Evolutionary conservation across 2,329 filamentous ascomycete genomes (phyloP).

Genomic region (Scorias spongiosa): DNA sequence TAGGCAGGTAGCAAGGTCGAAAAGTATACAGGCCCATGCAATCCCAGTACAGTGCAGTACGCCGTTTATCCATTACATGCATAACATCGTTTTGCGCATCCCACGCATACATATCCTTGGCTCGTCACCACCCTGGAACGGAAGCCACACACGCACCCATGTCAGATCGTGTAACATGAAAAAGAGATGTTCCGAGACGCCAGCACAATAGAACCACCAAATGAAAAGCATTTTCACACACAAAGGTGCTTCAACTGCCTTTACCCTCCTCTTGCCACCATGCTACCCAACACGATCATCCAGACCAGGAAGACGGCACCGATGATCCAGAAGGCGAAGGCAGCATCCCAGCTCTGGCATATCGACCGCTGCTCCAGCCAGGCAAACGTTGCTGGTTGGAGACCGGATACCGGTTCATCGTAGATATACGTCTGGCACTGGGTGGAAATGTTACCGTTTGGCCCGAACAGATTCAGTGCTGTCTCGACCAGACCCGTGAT

Average conservation of each 20-base stretch:
- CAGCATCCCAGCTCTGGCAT: slow-evolving; percentile 48
- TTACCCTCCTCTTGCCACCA: slow-evolving; percentile 15
- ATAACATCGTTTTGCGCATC: no score
- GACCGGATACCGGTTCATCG: slow-evolving; percentile 28
- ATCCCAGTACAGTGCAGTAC: no score
- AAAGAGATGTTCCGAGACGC: no score
- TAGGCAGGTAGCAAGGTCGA: no score
- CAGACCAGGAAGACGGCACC: slow-evolving; percentile 48
- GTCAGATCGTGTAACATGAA: no score
- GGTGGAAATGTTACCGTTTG: slow-evolving; percentile 39
- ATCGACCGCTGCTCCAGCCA: slow-evolving; percentile 49
- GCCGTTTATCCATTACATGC: no score
- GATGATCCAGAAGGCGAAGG: slow-evolving; percentile 49
- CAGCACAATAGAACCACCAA: not conserved
- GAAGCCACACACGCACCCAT: no score
- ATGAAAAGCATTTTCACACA: not conserved
- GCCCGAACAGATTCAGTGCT: slow-evolving; percentile 44
- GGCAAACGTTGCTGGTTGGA: slow-evolving; percentile 41
- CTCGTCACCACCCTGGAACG: no score
- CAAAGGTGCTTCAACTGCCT: not conserved
- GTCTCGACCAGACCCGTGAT: slow-evolving; percentile 48
- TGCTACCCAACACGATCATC: slow-evolving; percentile 45
- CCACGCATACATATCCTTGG: no score
- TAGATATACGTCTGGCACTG: slow-evolving; percentile 46
- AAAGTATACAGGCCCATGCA: no score